Conservation (phyloP, 176 grass and related monocot genomes). For the Aegilops speltoides region DNA sequence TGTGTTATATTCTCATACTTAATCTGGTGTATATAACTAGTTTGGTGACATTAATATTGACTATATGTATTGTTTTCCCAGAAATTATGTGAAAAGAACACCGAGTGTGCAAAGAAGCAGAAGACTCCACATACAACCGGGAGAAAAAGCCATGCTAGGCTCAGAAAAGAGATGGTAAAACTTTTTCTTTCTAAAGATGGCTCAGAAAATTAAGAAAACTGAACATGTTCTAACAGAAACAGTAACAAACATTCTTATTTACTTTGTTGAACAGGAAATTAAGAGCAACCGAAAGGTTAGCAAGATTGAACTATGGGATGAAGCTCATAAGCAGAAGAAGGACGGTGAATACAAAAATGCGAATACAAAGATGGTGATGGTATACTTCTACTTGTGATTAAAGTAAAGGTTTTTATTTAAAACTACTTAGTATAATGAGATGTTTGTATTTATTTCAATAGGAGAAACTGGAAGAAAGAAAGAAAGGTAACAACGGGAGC, state of each 20-base stretch:
- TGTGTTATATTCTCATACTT: not conserved
- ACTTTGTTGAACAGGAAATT: no score
- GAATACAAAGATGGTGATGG: no score
- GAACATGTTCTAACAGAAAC: not conserved
- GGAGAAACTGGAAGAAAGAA: not conserved
- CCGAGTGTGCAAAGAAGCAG: not conserved
- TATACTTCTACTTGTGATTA: no score
- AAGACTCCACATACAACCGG: not conserved
- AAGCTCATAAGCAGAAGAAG: no score
- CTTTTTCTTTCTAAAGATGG: not conserved
- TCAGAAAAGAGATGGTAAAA: not conserved
- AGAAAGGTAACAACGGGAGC: not conserved
- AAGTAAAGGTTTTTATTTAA: no score
- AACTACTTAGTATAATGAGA: not conserved
- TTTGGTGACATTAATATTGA: not conserved
- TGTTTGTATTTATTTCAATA: no score
- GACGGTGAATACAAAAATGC: no score
- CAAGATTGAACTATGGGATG: no score
- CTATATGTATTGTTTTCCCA: not conserved
- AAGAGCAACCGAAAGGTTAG: no score
- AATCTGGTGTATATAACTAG: not conserved
- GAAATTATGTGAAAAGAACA: not conserved
- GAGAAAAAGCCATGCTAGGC: not conserved
- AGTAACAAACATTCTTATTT: no score
- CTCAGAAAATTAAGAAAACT: not conserved